phyloP scores from a whole-genome alignment of 108 stramenopile species.

The Cyclostephanos tholiformis region DNA sequence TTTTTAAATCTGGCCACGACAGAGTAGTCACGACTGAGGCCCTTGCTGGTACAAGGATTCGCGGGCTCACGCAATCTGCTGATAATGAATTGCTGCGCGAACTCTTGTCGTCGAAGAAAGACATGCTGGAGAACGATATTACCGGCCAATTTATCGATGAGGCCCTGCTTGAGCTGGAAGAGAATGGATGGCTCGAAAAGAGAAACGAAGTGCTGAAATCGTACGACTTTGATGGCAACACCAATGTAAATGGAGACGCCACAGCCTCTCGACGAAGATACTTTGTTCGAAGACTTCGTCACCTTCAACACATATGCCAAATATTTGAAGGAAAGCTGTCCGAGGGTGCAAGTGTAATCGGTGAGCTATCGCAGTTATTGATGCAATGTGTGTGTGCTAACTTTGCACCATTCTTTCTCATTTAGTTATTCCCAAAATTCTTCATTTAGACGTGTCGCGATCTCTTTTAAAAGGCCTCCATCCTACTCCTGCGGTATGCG shows the following conservation, averaged over 20 bases:
- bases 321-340: conserved; percentile 62
- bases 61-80: conserved; percentile 69
- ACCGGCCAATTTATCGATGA: conserved; percentile 71
- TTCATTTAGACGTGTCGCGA: conserved; percentile 38
- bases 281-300: conserved; percentile 76
- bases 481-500: conserved; percentile 87
- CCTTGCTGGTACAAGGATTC: conserved; percentile 81
- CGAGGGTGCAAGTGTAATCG: conserved; percentile 37
- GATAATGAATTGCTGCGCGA: conserved; percentile 72
- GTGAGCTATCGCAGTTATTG: conserved; percentile 12
- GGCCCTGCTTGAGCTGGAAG: conserved; percentile 55
- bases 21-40: conserved; percentile 72
- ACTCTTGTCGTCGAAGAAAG: conserved; percentile 72
- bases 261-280: conserved; percentile 32
- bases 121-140: conserved; percentile 76
- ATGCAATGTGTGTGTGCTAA: too few species aligned
- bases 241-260: conserved; percentile 5
- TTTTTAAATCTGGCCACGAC: conserved; percentile 36
- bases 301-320: conserved; percentile 86
- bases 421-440: neutral
- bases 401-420: conserved; percentile 7
- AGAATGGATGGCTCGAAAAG: conserved; percentile 53
- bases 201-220: conserved; percentile 12
- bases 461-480: conserved; percentile 66
- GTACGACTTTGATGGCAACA: conserved; percentile 25